Base-by-base conservation (phyloP, 768 basidiomycete species). In the Russula virescens region DNA sequence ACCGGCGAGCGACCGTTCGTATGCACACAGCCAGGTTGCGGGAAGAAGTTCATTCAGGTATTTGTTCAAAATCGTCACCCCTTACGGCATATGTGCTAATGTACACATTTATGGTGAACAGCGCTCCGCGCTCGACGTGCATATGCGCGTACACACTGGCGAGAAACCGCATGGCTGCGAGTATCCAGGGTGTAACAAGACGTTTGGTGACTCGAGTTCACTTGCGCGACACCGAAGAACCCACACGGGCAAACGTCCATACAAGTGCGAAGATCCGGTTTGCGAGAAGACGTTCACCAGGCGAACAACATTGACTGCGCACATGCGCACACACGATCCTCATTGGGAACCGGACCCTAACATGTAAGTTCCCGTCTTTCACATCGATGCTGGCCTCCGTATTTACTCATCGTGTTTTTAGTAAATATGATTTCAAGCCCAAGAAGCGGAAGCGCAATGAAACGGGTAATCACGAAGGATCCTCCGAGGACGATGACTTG, bases 1-100 rank as follows among this genome's bases (percentile, higher is more conserved):
- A 94, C 92, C 0, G 92, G 92, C 19, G 92, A 94, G 73, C 81
- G 92, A 55, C 92, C 92, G 3, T 94, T 89, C 72, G 77, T 85
- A 14, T 94, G 91, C 68, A 77, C 79, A 38, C 80, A 89, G 68
- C 69, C 74, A 31, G 86, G 85, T 31, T 94, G 92, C 61, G 89
- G 90, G 55, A 95, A 94, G 78, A 89, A 89, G 3, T 95, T 95
- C 69, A 94, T 95, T 69, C 92, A 95, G 83, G 92, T 91, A 73
- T 58, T 73, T 69, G 35, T 57, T 51, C 52, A 35, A 52, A 42
- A 38, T 42, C 45, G 58, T 26, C 60, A 19, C 35, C 46, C 38
- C n/a, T 48, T 59, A 52, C 19, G 47, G 21, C 58, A 63, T 69
- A 55, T 66, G 45, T 49, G 66, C 64, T 49, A 63, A 55, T 49